Percentiles rank a stretch among this genome's conserved stretches.
Conservation (phyloP, 2,329 filamentous ascomycete species). For the Cercospora canescens region DNA sequence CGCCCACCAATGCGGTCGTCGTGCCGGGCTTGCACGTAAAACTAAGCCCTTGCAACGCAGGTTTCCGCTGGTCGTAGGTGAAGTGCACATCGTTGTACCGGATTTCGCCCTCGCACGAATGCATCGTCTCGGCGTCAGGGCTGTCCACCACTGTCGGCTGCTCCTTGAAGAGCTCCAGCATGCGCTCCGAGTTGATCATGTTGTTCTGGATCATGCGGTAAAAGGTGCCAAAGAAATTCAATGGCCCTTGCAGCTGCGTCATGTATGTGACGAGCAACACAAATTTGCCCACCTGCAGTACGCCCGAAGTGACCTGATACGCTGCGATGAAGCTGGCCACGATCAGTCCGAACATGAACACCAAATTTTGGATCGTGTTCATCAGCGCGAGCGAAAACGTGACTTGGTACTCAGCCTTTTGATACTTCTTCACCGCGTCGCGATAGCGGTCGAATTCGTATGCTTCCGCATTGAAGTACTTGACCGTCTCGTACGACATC, state of each 20-base stretch:
- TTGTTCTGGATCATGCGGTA: slow-evolving; percentile 94
- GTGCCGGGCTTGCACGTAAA: slow-evolving; percentile 88
- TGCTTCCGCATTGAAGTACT: slow-evolving; percentile 63
- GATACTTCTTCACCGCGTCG: slow-evolving; percentile 57
- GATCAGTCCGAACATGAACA: slow-evolving; percentile 65
- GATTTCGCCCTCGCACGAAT: slow-evolving; percentile 75
- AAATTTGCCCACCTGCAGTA: slow-evolving; percentile 66
- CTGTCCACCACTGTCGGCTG: slow-evolving; percentile 85
- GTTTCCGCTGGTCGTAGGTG: slow-evolving; percentile 82
- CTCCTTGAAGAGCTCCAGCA: slow-evolving; percentile 95
- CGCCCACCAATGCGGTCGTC: slow-evolving; percentile 92
- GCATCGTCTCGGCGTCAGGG: slow-evolving; percentile 62
- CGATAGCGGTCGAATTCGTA: slow-evolving; percentile 61
- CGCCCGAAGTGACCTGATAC: slow-evolving; percentile 65
- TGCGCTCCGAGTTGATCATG: slow-evolving; percentile 94
- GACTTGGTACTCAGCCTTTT: slow-evolving; percentile 59
- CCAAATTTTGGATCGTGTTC: slow-evolving; percentile 63
- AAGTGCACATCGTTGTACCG: slow-evolving; percentile 88
- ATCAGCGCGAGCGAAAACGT: slow-evolving; percentile 58
- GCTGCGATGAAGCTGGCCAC: slow-evolving; percentile 70
- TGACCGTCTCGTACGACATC: slow-evolving; percentile 87
- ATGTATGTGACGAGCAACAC: slow-evolving; percentile 73
- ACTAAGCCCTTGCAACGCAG: slow-evolving; percentile 77
- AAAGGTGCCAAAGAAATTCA: slow-evolving; percentile 84
- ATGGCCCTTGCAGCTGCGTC: slow-evolving; percentile 68